These are phyloP conservation scores for Cyberlindnera xishuangbannaensis DNA, from an alignment of 805 yeast species.

Conservation along the genomic window DNA sequence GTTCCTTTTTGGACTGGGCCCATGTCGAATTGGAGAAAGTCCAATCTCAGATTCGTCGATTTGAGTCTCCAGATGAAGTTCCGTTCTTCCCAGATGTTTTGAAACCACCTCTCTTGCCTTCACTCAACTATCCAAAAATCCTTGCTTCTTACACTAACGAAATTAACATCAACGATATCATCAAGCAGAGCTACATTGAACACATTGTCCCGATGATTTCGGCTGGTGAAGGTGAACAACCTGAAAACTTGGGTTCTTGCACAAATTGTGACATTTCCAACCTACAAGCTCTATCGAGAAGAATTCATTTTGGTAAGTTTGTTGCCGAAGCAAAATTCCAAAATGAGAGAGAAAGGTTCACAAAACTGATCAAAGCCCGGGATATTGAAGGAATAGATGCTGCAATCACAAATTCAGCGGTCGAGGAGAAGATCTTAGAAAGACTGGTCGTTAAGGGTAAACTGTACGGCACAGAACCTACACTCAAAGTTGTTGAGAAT, in stretches of 20 bases:
- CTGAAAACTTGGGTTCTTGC: slow-evolving; percentile 84
- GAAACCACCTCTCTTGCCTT: slow-evolving; percentile 68
- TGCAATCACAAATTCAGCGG: slow-evolving; percentile 81
- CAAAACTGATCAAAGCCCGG: slow-evolving; percentile 52
- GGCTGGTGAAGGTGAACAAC: slow-evolving; percentile 62
- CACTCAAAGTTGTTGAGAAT: slow-evolving; percentile 61
- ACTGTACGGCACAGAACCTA: slow-evolving; percentile 85
- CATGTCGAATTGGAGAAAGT: slow-evolving; percentile 66
- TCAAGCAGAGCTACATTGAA: slow-evolving; percentile 60
- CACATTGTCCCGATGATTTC: slow-evolving; percentile 74
- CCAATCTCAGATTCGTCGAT: slow-evolving; percentile 80
- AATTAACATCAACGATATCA: slow-evolving; percentile 67
- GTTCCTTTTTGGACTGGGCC: slow-evolving; percentile 85
- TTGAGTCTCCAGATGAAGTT: slow-evolving; percentile 89
- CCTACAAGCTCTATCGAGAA: slow-evolving; percentile 80
- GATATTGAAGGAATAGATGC: slow-evolving; percentile 71
- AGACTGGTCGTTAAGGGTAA: slow-evolving; percentile 77
- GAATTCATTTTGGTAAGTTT: slow-evolving; percentile 95
- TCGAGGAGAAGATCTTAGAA: slow-evolving; percentile 76
- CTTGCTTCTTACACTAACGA: slow-evolving; percentile 71
- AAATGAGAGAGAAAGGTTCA: slow-evolving; percentile 57
- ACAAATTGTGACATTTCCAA: slow-evolving; percentile 80
- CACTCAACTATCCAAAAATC: slow-evolving; percentile 70
- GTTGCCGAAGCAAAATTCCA: slow-evolving; percentile 94
- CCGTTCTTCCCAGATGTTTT: slow-evolving; percentile 77